These are phyloP conservation scores for Graphilbum sp. DNA, from an alignment of 2,329 filamentous ascomycete species.

Conservation along the genomic window DNA sequence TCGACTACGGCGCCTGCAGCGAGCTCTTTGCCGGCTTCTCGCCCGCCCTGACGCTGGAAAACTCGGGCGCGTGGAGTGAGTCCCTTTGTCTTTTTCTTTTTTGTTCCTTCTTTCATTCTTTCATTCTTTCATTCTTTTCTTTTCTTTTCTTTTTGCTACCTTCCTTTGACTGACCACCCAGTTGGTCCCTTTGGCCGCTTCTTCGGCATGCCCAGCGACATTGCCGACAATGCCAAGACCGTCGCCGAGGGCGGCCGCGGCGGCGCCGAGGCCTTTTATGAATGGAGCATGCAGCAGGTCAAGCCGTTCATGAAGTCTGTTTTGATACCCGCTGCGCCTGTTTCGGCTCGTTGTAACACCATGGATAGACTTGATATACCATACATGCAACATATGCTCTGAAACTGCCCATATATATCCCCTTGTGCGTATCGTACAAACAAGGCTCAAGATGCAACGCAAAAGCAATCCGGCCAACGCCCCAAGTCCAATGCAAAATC, in stretches of 20 bases:
- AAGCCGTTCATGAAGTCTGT: conserved; percentile 10
- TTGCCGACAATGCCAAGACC: conserved; percentile 14
- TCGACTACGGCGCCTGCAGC: conserved; percentile 19
- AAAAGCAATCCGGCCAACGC: too few relatives aligned
- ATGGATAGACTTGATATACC: too few relatives aligned
- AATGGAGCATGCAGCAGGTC: conserved; percentile 24
- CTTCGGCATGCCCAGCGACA: conserved; percentile 14
- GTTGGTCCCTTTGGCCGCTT: conserved; percentile 24
- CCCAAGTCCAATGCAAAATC: too few relatives aligned
- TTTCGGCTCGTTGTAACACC: too few relatives aligned
- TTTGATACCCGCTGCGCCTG: too few relatives aligned
- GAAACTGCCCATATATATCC: too few relatives aligned
- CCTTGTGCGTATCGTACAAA: too few relatives aligned
- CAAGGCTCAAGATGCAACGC: too few relatives aligned
- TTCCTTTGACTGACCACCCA: conserved; percentile 2
- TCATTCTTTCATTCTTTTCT: neutral
- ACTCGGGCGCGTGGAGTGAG: conserved; percentile 12
- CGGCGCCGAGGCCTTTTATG: conserved; percentile 21
- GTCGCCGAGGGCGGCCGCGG: conserved; percentile 22
- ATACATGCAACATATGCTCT: too few relatives aligned
- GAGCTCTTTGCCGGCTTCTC: conserved; percentile 22
- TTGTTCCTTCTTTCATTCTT: neutral
- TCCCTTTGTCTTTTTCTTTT: neutral
- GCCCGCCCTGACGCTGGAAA: conserved; percentile 16
- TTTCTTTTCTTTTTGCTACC: neutral